phyloP scores from a whole-genome alignment of 345 rosid species.

The Cardamine chenopodiifolia region DNA sequence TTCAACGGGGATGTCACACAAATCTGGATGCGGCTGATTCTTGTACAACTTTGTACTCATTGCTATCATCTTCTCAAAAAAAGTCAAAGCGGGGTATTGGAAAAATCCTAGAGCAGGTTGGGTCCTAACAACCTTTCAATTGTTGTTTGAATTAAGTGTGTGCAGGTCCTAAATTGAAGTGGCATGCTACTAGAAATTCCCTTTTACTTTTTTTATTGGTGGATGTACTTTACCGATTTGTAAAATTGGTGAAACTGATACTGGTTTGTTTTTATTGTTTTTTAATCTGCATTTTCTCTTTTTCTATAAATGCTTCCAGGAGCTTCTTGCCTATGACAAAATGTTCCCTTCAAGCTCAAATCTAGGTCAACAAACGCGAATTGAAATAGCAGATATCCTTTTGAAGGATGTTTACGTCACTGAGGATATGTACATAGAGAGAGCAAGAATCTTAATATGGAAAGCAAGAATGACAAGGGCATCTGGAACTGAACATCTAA shows the following conservation, averaged over 20 bases:
- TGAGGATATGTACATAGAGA: conserved; percentile 45
- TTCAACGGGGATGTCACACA: conserved; percentile 51
- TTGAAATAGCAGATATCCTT: conserved; percentile 56
- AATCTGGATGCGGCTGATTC: conserved; percentile 44
- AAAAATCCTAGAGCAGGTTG: conserved; percentile 84
- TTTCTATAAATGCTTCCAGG: conserved; percentile 52
- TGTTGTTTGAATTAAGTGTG: conserved; percentile 1
- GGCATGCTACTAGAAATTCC: conserved; percentile 9
- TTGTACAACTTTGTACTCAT: conserved; percentile 52
- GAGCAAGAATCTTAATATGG: conserved; percentile 62
- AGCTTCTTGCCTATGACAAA: conserved; percentile 72
- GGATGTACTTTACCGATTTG: conserved; percentile 3
- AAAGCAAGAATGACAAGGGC: conserved; percentile 63
- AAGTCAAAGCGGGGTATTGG: conserved; percentile 51
- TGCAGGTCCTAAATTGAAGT: conserved; percentile 3
- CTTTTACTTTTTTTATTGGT: neutral
- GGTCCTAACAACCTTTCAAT: conserved; percentile 22
- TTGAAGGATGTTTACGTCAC: conserved; percentile 54
- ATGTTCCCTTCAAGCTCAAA: conserved; percentile 51
- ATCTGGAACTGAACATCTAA: conserved; percentile 54
- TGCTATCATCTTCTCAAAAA: conserved; percentile 55
- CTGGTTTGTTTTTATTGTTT: neutral
- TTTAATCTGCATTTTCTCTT: conserved; percentile 14
- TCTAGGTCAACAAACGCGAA: conserved; percentile 59
- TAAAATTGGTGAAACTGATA: conserved; percentile 24